Percentiles rank a stretch among this genome's conserved stretches.
phyloP scores from a whole-genome alignment of 2,329 filamentous ascomycete genomes.

The Fusarium phyllophilum region DNA sequence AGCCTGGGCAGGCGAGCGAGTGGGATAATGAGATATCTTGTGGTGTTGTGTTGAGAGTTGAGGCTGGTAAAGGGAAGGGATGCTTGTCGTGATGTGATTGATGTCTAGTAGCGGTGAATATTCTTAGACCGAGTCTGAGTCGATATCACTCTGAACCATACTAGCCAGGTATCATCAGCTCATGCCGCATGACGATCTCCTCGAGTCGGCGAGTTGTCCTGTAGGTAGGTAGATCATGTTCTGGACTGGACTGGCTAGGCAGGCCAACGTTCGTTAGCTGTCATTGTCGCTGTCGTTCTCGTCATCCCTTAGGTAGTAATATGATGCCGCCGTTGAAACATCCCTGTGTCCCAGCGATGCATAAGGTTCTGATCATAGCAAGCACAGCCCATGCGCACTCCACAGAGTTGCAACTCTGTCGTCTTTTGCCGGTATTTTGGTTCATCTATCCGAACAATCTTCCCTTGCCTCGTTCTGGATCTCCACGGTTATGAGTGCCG shows the following conservation, averaged over 20 bases:
- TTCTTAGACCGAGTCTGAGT: conserved; percentile 5
- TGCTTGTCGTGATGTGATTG: conserved; percentile 10
- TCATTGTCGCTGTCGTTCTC: background rate
- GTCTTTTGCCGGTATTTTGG: conserved; percentile 6
- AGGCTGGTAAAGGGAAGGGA: conserved; percentile 6
- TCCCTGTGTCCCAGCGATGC: conserved; percentile 22
- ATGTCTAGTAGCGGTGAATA: conserved; percentile 9
- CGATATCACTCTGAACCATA: conserved; percentile 1
- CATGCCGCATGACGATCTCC: conserved; percentile 4
- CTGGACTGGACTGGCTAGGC: background rate
- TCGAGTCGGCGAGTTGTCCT: background rate
- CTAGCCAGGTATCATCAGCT: conserved; percentile 4
- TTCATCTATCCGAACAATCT: conserved; percentile 3
- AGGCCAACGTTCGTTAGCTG: background rate
- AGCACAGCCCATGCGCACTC: conserved; percentile 25
- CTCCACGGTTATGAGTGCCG: background rate
- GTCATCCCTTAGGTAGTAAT: background rate
- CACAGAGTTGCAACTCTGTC: conserved; percentile 17
- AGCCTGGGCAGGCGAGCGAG: background rate
- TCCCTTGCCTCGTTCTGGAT: background rate
- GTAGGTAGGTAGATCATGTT: background rate
- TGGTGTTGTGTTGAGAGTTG: background rate
- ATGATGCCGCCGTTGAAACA: conserved; percentile 8
- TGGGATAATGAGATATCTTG: background rate
- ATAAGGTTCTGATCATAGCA: conserved; percentile 32